A percentile compares a stretch with the other conserved stretches of the same genome.
Conservation (phyloP, 345 rosid genomes). For the Dipteronia dyeriana region DNA sequence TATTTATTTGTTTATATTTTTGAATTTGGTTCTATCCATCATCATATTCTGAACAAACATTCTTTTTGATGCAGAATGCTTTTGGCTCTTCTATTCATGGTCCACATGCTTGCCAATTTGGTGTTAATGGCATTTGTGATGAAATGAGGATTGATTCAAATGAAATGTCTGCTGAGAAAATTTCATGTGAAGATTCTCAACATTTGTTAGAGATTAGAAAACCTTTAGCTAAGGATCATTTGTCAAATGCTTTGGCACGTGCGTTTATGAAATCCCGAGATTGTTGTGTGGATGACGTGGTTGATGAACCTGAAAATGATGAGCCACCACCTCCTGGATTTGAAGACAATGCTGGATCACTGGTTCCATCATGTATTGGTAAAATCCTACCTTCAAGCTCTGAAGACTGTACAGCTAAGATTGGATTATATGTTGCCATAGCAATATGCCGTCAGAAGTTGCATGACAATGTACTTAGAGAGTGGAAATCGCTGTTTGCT, state of each 20-base stretch:
- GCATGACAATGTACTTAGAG: slow-evolving; percentile 62
- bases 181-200: slow-evolving; percentile 29
- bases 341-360: slow-evolving; percentile 32
- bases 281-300: slow-evolving; percentile 31
- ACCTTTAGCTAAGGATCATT: slow-evolving; percentile 36
- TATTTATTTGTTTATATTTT: background rate
- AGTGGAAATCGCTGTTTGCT: slow-evolving; percentile 57
- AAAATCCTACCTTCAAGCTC: slow-evolving; percentile 47
- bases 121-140: slow-evolving; percentile 24
- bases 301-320: slow-evolving; percentile 39
- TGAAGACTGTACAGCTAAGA: slow-evolving; percentile 41
- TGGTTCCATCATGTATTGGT: slow-evolving; percentile 35
- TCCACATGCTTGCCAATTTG: slow-evolving; percentile 19
- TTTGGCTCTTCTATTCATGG: slow-evolving; percentile 30
- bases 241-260: slow-evolving; percentile 39
- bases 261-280: slow-evolving; percentile 43
- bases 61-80: slow-evolving; percentile 44
- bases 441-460: slow-evolving; percentile 85
- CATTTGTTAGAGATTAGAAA: slow-evolving; percentile 31
- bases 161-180: slow-evolving; percentile 22
- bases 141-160: slow-evolving; percentile 30
- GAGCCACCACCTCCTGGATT: slow-evolving; percentile 80
- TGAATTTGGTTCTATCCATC: background rate
- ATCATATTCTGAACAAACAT: slow-evolving; percentile 18
- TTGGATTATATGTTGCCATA: slow-evolving; percentile 56